Base-by-base conservation (phyloP, 306 rosid species). In the Prunus mira region DNA sequence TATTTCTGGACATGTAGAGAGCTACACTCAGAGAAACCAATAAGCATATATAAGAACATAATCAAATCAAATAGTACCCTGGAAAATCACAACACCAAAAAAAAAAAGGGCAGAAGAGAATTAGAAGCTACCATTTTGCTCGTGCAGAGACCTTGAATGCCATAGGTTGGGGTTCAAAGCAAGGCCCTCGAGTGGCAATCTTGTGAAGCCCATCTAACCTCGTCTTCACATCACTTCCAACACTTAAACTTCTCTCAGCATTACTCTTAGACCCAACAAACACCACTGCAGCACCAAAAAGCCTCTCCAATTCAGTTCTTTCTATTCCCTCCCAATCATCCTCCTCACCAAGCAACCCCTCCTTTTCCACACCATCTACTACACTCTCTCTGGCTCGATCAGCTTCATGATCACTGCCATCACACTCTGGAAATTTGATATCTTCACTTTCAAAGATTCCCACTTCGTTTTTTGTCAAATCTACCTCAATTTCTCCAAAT, bases 321-420 rank as follows among this genome's bases (percentile, higher is more conserved):
- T 91, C 91, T 70, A 91, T 82, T 76, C 91, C 90, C 60, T 86
- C 97, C 97, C 97, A 91, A 81, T 89, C 97, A 69, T 91, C 92
- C 58, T 72, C 84, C 58, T 72, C 84, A 64, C 74, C 86, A 62
- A 69, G n/a, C 65, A 74, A 61, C 4, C 45, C 80, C 72, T 55
- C 75, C 45, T 63, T 66, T 14, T 46, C 63, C 65, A 73, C 73
- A 41, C 22, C 38, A 43, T 67, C 77, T 7, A 13, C 77, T 45
- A 43, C 65, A 12, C 71, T 66, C 34, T 69, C 51, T n/a, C 49
- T 49, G 41, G 32, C 80, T 51, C 65, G 86, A 65, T 77, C 80
- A 63, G 65, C 65, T 68, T 72, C 86, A 55, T 62, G 10, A 30
- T 50, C 67, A 63, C 61, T 69, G 56, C 41, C 73, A 56, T 71